phyloP scores from a whole-genome alignment of 805 yeast genomes.

The Kodamaea restingae region DNA sequence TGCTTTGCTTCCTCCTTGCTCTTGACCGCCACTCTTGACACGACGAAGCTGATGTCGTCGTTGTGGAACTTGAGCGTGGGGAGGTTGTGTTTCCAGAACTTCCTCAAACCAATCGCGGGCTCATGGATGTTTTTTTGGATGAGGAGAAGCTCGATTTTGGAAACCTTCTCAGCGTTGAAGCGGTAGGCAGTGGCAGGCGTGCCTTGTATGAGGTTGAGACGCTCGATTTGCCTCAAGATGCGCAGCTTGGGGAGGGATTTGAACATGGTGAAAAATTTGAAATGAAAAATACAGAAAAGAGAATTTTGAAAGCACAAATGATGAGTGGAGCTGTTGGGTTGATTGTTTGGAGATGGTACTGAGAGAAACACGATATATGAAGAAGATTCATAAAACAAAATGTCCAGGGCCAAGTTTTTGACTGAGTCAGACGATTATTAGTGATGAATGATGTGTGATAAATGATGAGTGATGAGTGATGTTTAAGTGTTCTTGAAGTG shows the following conservation, averaged over 20 bases:
- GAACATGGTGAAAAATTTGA: slow-evolving; percentile 10
- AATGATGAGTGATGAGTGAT: too few relatives aligned
- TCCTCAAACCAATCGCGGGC: slow-evolving; percentile 65
- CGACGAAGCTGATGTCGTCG: slow-evolving; percentile 60
- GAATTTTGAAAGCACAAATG: neutral
- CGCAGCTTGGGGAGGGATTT: slow-evolving; percentile 38
- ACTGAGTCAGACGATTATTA: too few relatives aligned
- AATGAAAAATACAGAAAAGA: neutral
- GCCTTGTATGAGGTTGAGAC: slow-evolving; percentile 50
- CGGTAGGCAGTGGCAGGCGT: slow-evolving; percentile 38
- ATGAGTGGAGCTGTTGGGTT: too few relatives aligned
- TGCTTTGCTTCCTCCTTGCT: slow-evolving; percentile 40
- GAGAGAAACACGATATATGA: too few relatives aligned
- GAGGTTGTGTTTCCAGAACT: slow-evolving; percentile 70
- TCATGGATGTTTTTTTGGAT: slow-evolving; percentile 34
- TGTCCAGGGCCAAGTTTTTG: too few relatives aligned
- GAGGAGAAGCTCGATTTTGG: slow-evolving; percentile 50
- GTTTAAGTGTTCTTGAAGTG: too few relatives aligned
- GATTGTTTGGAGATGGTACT: too few relatives aligned
- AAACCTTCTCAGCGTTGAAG: slow-evolving; percentile 20
- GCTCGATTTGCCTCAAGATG: slow-evolving; percentile 44
- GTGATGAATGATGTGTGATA: too few relatives aligned
- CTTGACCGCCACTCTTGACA: slow-evolving; percentile 48
- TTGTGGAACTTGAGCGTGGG: slow-evolving; percentile 82
- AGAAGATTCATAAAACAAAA: too few relatives aligned